These are phyloP conservation scores for Aspergillus sp. DNA, from an alignment of 2,329 filamentous ascomycete genomes.

Conservation along the genomic window DNA sequence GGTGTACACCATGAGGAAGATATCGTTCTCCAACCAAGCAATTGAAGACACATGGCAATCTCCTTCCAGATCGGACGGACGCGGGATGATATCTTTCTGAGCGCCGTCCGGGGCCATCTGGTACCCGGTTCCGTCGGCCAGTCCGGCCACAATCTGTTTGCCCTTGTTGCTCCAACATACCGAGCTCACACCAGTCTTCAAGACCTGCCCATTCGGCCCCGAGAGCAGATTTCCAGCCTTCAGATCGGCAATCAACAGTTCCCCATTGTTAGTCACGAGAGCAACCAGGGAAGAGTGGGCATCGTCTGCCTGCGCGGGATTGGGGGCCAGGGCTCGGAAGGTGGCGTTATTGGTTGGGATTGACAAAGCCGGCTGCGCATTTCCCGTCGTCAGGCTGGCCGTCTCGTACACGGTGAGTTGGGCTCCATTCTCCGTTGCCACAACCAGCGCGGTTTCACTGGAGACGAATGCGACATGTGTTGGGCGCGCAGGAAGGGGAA, in stretches of 20 bases:
- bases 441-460: constrained; percentile 80
- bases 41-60: constrained; percentile 74
- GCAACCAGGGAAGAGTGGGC: constrained; percentile 66
- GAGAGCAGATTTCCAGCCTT: constrained; percentile 61
- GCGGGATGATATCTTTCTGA: constrained; percentile 74
- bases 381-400: constrained; percentile 63
- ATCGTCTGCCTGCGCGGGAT: constrained; percentile 65
- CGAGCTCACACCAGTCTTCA: constrained; percentile 76
- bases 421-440: constrained; percentile 77
- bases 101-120: constrained; percentile 83
- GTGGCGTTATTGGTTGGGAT: constrained; percentile 72
- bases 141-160: constrained; percentile 86
- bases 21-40: constrained; percentile 82
- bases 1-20: constrained; percentile 80
- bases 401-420: constrained; percentile 83
- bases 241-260: constrained; percentile 80
- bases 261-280: constrained; percentile 75
- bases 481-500: constrained; percentile 71
- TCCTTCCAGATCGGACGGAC: constrained; percentile 64
- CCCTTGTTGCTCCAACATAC: constrained; percentile 89
- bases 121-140: constrained; percentile 73
- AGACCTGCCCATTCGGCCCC: constrained; percentile 60
- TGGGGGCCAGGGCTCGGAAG: constrained; percentile 73
- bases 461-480: constrained; percentile 88
- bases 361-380: constrained; percentile 68